Evolutionary conservation across 257 asterid species (phyloP).

Genomic region (Perilla frutescens): DNA sequence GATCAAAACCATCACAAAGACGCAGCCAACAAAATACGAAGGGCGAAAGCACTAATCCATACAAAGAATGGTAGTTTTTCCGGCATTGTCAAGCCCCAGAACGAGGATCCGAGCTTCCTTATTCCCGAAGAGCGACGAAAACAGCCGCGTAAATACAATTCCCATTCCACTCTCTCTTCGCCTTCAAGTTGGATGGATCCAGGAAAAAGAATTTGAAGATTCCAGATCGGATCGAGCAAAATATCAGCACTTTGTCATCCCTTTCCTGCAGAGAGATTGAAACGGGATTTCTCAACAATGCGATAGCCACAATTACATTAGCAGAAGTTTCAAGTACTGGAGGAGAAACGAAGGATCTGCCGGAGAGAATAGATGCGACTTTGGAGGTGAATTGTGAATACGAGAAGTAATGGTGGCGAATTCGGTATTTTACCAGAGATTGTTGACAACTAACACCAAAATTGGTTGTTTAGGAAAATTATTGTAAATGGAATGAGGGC

Average conservation of each 20-base stretch:
- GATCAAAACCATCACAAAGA: neutral
- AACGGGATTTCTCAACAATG: conserved; percentile 9
- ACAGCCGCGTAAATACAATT: conserved; percentile 78
- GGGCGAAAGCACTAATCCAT: conserved; percentile 28
- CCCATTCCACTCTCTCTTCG: conserved; percentile 60
- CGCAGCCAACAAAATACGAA: neutral
- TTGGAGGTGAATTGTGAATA: conserved; percentile 28
- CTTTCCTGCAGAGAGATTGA: conserved; percentile 30
- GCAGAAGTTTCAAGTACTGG: conserved; percentile 25
- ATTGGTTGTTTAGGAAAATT: neutral
- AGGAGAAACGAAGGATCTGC: conserved; percentile 31
- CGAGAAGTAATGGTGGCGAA: conserved; percentile 16
- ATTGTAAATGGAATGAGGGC: too few relatives aligned
- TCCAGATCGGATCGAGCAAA: conserved; percentile 49
- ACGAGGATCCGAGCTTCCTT: conserved; percentile 98
- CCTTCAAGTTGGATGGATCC: conserved; percentile 24
- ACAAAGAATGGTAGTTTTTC: conserved; percentile 96
- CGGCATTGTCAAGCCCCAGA: conserved; percentile 97
- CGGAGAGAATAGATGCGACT: conserved; percentile 12
- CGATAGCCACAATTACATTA: neutral
- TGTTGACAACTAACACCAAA: neutral
- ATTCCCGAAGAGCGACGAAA: conserved; percentile 85
- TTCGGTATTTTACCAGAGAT: conserved; percentile 5
- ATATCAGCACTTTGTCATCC: conserved; percentile 30
- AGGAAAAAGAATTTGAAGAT: conserved; percentile 5